Evolutionary conservation across 2,329 filamentous ascomycete genomes (phyloP), one percentile per base, ranked within the genome.

Genomic region (Pleurostoma richardsiae): DNA sequence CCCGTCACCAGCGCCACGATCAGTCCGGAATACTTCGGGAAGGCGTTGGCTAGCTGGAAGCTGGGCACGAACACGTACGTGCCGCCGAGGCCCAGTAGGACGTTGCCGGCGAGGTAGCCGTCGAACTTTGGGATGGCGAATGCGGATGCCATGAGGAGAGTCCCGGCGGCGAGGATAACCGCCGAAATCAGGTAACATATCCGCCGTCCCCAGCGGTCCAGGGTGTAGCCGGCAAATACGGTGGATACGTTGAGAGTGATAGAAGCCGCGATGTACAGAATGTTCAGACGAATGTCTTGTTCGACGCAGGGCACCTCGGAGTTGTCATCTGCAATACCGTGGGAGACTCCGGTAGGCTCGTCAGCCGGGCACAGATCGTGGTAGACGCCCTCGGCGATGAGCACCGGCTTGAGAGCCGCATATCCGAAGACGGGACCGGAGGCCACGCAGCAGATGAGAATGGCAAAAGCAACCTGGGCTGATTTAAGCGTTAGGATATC

Each of bases 181-280:
- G 79, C 76, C 11, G 83, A 82, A 42, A 82, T 73, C 19, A 85
- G 68, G 26, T 82, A 82, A 50, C 81, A 79, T 3, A 82, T 67
- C 44, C 82, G 75, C 29, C 84, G 82, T 6, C 85, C 85, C 56
- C 76, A 86, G 39, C 76, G 73, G 64, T 88, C 85, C 29, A 88
- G 71, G 10, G 85, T 76, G 2, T 81, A 82, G 29, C 85, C 85
- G 3, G 85, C 81, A 10, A 83, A 77, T 8, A 88, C 69, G 7
- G 83, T 83, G 41, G 76, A 79, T 11, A 86, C 77, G 57, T 88
- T 88, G 5, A 83, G 83, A 8, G 76, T 80, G 45, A 50, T 52
- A 10, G 50, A 52, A 2, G 47, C 50, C 6, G 46, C 41, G 31
- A 50, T 52, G 45, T 88, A 88, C 77, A 87, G 86, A 42, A 88